Percentiles rank a stretch among this genome's conserved stretches.
Conservation (phyloP, 1,139 yeast genomes). For the Saccharomyces hybrid region DNA sequence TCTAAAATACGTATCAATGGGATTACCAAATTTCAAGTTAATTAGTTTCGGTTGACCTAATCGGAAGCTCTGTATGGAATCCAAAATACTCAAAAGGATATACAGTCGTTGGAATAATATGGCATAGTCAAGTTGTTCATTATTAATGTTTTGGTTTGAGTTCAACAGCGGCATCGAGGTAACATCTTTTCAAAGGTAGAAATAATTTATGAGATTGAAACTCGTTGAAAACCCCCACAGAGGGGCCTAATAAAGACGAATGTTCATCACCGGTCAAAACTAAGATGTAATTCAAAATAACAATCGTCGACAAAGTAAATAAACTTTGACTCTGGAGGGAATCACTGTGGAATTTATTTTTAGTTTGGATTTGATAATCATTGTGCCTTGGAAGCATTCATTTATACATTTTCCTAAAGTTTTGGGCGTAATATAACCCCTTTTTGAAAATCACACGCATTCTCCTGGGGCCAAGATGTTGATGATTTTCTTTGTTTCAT, state of each 20-base stretch:
- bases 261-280: conserved; percentile 52
- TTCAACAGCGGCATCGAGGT: not conserved
- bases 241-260: conserved; percentile 46
- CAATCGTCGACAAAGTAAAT: conserved; percentile 43
- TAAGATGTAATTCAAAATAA: conserved; percentile 50
- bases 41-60: conserved; percentile 49
- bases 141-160: not conserved
- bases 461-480: not conserved
- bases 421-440: not conserved
- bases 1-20: conserved; percentile 16
- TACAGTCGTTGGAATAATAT: conserved; percentile 45
- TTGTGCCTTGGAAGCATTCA: conserved; percentile 38
- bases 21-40: conserved; percentile 24
- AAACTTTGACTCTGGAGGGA: conserved; percentile 34
- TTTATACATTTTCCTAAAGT: conserved; percentile 11
- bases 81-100: conserved; percentile 44
- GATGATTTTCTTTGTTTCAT: not conserved
- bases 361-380: conserved; percentile 40
- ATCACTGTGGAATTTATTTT: conserved; percentile 28
- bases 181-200: conserved; percentile 28
- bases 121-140: conserved; percentile 27
- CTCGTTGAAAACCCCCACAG: conserved; percentile 53
- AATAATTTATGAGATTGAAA: conserved; percentile 42
- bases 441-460: not conserved
- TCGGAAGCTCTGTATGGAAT: conserved; percentile 47